Percentiles rank a stretch among this genome's conserved stretches.
These are phyloP conservation scores for Knoxdaviesia capensis DNA, from an alignment of 2,329 filamentous ascomycete genomes.

Conservation along the genomic window DNA sequence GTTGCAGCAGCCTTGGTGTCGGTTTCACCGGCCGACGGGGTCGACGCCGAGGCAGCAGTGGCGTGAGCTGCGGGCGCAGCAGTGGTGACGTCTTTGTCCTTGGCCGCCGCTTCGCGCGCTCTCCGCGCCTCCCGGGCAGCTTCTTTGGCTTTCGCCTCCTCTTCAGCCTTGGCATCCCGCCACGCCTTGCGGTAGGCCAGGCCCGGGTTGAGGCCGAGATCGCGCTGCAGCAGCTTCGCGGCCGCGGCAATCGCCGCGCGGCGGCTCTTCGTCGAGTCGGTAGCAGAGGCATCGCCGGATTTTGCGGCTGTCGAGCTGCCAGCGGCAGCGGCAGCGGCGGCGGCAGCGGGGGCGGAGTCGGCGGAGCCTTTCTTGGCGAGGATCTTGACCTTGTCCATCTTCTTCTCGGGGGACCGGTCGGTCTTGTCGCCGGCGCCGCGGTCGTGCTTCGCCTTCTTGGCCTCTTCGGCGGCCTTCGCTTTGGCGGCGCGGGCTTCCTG, in stretches of 20 bases:
- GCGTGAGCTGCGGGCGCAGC: conserved; percentile 6
- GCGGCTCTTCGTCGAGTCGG: conserved; percentile 29
- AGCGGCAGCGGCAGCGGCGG: conserved; percentile 17
- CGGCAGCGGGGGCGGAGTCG: conserved; percentile 23
- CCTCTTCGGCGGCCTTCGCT: conserved; percentile 26
- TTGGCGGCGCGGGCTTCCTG: conserved; percentile 32
- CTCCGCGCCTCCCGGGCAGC: conserved; percentile 11
- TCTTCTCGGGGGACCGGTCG: conserved; percentile 26
- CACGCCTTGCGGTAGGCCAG: conserved; percentile 40
- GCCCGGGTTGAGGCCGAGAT: conserved; percentile 42
- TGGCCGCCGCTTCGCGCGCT: background rate
- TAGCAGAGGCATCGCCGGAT: conserved; percentile 9
- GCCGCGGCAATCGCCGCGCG: conserved; percentile 41
- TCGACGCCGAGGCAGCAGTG: conserved; percentile 2
- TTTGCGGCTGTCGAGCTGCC: conserved; percentile 9
- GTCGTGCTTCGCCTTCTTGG: conserved; percentile 41
- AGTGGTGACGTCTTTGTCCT: conserved; percentile 2
- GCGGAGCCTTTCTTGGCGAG: conserved; percentile 36
- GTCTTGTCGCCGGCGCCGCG: conserved; percentile 24
- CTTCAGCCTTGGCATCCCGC: conserved; percentile 35
- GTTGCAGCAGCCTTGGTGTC: conserved; percentile 1
- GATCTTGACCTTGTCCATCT: conserved; percentile 42
- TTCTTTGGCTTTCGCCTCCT: conserved; percentile 17
- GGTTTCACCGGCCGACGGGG: conserved; percentile 1
- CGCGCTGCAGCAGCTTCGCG: conserved; percentile 43